Conservation (phyloP, 1,139 yeast species). For the Blastobotrys proliferans region DNA sequence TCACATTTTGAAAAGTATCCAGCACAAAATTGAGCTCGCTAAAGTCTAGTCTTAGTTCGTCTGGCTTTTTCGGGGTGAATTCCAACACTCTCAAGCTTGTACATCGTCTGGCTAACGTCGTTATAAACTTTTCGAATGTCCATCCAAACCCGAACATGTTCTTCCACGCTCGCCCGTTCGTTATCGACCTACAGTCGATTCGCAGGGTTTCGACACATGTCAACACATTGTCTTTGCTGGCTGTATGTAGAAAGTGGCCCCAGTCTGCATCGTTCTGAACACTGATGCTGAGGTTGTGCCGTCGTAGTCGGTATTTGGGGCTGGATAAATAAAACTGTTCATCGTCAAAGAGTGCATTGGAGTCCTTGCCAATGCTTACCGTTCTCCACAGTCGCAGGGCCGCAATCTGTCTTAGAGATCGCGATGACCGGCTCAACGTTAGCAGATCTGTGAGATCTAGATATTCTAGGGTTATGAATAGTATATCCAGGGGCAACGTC, state of each 20-base stretch:
- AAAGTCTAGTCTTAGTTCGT: neutral
- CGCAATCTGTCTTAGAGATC: constrained; percentile 4
- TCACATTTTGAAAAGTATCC: neutral
- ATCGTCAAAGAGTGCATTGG: neutral
- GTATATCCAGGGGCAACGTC: constrained; percentile 7
- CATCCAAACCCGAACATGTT: neutral
- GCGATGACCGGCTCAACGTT: constrained; percentile 1
- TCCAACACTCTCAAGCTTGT: constrained; percentile 7
- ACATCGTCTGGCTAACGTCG: neutral
- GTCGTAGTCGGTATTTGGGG: neutral
- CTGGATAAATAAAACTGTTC: neutral
- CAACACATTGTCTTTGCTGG: neutral
- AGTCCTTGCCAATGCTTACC: neutral
- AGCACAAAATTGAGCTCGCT: neutral
- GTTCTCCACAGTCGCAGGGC: constrained; percentile 8
- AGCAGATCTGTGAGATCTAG: constrained; percentile 1
- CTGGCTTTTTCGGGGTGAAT: neutral
- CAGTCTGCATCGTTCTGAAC: neutral
- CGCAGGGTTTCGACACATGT: constrained; percentile 7
- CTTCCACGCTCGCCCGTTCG: neutral
- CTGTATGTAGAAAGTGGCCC: neutral
- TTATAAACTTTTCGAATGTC: neutral
- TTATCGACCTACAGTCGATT: neutral
- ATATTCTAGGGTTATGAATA: neutral
- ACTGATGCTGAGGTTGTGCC: neutral